These are phyloP conservation scores for Pichia phayaonensis DNA, from an alignment of 805 yeast species.

Conservation along the genomic window DNA sequence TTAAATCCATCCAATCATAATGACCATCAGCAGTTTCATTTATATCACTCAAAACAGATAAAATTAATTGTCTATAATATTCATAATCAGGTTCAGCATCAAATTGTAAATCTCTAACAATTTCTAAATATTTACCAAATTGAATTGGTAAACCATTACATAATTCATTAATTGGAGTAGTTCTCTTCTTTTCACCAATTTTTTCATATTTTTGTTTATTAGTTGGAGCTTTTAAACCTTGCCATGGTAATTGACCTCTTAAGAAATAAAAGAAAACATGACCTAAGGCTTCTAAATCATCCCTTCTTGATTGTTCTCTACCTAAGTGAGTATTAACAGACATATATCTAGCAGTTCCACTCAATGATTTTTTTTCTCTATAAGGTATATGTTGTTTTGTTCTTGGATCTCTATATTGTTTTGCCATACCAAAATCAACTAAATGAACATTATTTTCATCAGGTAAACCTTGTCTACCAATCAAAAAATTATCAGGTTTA, in stretches of 20 bases:
- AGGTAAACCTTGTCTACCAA: constrained; percentile 80
- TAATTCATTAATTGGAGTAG: constrained; percentile 77
- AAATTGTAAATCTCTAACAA: constrained; percentile 81
- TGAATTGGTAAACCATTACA: constrained; percentile 88
- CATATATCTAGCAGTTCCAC: constrained; percentile 99
- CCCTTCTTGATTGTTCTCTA: constrained; percentile 93
- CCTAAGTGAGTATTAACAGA: constrained; percentile 96
- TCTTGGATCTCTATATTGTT: constrained; percentile 93
- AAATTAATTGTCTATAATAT: constrained; percentile 68
- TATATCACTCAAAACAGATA: constrained; percentile 66
- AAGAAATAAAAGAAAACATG: constrained; percentile 94
- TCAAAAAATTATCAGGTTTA: constrained; percentile 93
- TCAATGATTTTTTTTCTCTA: constrained; percentile 88
- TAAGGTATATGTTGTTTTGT: constrained; percentile 94
- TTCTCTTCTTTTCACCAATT: constrained; percentile 92
- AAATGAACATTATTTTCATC: constrained; percentile 81
- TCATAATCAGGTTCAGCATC: constrained; percentile 95
- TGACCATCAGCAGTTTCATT: constrained; percentile 76
- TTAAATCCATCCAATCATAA: constrained; percentile 96
- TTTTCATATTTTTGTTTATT: constrained; percentile 96
- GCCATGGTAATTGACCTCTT: constrained; percentile 97
- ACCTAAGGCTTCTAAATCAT: constrained; percentile 92
- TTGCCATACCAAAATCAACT: constrained; percentile 98
- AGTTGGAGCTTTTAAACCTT: constrained; percentile 96
- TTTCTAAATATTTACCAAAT: constrained; percentile 84